These are phyloP conservation scores for Fusarium acutatum DNA, from an alignment of 2,329 filamentous ascomycete genomes.

Conservation along the genomic window DNA sequence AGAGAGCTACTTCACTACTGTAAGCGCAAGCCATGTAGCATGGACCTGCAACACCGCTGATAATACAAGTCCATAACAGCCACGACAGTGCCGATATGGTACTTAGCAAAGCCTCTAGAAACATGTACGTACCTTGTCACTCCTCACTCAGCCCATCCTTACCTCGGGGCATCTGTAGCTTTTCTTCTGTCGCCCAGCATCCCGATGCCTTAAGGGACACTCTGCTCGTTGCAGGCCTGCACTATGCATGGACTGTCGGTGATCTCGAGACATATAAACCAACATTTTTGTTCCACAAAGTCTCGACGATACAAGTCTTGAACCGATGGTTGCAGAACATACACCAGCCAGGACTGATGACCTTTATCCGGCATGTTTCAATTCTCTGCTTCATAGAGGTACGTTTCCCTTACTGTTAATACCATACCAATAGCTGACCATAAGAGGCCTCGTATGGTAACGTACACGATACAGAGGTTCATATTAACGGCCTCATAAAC, in stretches of 20 bases:
- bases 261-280: conserved; percentile 26
- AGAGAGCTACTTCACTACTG: conserved; percentile 38
- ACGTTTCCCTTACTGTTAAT: rapidly evolving
- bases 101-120: conserved; percentile 1
- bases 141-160: rapidly evolving
- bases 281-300: conserved; percentile 36
- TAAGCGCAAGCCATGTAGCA: background rate
- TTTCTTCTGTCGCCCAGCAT: conserved; percentile 23
- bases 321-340: conserved; percentile 28
- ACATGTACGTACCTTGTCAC: background rate
- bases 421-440: rapidly evolving
- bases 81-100: conserved; percentile 1
- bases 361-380: conserved; percentile 31
- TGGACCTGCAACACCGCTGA: background rate
- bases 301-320: conserved; percentile 23
- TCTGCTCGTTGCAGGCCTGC: conserved; percentile 26
- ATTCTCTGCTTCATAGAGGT: conserved; percentile 34
- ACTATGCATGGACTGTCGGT: conserved; percentile 36
- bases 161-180: background rate
- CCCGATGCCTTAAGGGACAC: conserved; percentile 34
- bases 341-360: conserved; percentile 11
- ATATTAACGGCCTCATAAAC: conserved; percentile 28
- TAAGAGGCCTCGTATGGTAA: conserved; percentile 29
- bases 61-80: conserved; percentile 23
- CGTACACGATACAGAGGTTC: conserved; percentile 25